Conservation (phyloP, 768 basidiomycete genomes). For the Ramaria rubella region DNA sequence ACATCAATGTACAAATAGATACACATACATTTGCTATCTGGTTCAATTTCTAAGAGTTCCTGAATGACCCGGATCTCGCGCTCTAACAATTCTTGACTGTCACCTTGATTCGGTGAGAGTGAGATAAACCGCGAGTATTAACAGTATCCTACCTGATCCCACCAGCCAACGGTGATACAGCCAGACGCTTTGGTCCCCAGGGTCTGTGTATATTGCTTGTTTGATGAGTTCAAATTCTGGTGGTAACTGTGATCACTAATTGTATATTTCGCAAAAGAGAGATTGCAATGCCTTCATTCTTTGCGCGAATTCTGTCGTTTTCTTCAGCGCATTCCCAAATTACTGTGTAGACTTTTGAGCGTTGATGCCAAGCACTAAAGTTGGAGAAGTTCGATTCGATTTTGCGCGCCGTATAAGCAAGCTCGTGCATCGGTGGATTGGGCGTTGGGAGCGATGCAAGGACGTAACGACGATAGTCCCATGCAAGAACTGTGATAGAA, state of each 20-base stretch:
- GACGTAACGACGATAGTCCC: constrained; percentile 89
- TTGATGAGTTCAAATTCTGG: constrained; percentile 88
- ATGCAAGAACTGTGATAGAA: constrained; percentile 69
- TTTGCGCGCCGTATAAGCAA: constrained; percentile 82
- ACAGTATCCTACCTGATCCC: constrained; percentile 51
- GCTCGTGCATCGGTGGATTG: constrained; percentile 55
- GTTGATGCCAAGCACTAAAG: constrained; percentile 98
- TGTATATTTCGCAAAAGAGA: neutral
- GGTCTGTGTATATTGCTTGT: constrained; percentile 95
- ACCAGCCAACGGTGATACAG: constrained; percentile 98
- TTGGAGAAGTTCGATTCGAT: constrained; percentile 94
- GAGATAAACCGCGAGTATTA: neutral
- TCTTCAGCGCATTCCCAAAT: constrained; percentile 54
- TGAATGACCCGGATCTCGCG: constrained; percentile 75
- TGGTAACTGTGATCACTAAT: neutral
- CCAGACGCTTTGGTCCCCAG: constrained; percentile 95
- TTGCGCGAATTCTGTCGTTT: constrained; percentile 43
- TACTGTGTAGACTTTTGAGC: constrained; percentile 68
- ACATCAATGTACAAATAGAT: neutral
- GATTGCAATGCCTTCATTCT: constrained; percentile 55
- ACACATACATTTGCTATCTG: constrained; percentile 83
- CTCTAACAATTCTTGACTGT: constrained; percentile 49
- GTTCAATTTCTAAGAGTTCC: constrained; percentile 81
- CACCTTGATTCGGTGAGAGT: constrained; percentile 36
- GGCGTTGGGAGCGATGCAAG: constrained; percentile 60